These are phyloP conservation scores for Aspergillus sp. DNA, from an alignment of 2,329 filamentous ascomycete species.

Conservation along the genomic window DNA sequence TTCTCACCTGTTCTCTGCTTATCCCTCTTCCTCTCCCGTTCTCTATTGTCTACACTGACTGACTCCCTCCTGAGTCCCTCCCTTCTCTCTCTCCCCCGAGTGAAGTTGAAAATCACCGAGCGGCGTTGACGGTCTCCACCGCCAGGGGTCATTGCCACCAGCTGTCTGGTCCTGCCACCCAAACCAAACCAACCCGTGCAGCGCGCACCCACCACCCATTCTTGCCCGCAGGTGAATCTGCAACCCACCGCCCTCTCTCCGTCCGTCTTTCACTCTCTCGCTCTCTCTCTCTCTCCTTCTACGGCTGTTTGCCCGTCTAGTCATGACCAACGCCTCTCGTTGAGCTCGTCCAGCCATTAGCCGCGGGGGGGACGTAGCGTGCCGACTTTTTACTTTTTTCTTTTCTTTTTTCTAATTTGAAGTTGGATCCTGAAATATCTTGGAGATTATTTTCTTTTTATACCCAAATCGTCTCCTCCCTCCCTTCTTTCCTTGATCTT, in stretches of 20 bases:
- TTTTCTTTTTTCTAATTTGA: neutral
- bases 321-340: conserved; percentile 22
- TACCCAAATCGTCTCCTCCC: neutral
- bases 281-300: neutral
- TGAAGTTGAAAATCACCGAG: neutral
- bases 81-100: neutral
- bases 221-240: conserved; percentile 11
- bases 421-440: neutral
- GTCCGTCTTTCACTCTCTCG: too few species aligned
- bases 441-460: neutral
- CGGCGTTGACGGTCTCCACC: conserved; percentile 1
- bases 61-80: neutral
- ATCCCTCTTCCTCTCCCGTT: neutral
- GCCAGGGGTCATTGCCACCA: neutral
- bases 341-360: conserved; percentile 21
- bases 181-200: neutral
- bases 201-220: conserved; percentile 4
- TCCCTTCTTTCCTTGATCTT: neutral
- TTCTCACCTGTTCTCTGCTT: neutral
- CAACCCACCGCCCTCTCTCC: conserved; percentile 13
- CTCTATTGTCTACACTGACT: neutral
- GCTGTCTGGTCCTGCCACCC: conserved; percentile 6
- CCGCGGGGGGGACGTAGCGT: conserved; percentile 19
- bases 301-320: conserved; percentile 13
- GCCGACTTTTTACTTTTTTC: neutral